Conservation (phyloP, 768 basidiomycete genomes). For the Hygrocybe punicea region DNA sequence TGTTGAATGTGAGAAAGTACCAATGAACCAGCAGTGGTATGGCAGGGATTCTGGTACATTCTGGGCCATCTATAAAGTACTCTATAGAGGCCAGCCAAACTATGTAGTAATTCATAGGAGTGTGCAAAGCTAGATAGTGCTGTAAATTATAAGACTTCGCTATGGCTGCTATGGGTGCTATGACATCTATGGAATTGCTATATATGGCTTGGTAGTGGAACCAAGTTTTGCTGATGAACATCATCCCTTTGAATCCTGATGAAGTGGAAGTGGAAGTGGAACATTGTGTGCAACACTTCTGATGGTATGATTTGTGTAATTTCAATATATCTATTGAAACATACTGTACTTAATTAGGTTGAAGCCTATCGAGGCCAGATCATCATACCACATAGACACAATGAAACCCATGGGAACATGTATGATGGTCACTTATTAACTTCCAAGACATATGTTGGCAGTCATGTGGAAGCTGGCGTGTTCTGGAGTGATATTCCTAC, state of each 20-base stretch:
- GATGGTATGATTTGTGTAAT: constrained; percentile 58
- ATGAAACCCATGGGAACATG: constrained; percentile 87
- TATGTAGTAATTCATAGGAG: too few relatives aligned
- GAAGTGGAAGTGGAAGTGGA: constrained; percentile 95
- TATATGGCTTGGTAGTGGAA: too few relatives aligned
- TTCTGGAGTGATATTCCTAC: constrained; percentile 94
- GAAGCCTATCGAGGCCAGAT: constrained; percentile 90
- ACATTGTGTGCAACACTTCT: constrained; percentile 96
- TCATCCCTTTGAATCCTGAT: constrained; percentile 94
- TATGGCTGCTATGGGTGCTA: too few relatives aligned
- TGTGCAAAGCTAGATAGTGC: too few relatives aligned
- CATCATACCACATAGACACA: constrained; percentile 97
- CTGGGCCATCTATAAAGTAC: too few relatives aligned
- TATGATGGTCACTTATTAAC: constrained; percentile 95
- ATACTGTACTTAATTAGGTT: constrained; percentile 56
- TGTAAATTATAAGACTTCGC: too few relatives aligned
- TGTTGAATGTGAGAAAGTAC: too few relatives aligned
- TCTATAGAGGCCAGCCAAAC: too few relatives aligned
- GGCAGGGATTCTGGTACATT: too few relatives aligned
- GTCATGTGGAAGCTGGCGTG: constrained; percentile 98
- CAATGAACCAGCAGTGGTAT: too few relatives aligned
- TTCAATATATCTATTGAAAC: neutral
- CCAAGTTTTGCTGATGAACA: too few relatives aligned
- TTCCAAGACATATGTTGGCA: constrained; percentile 97
- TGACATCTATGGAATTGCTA: too few relatives aligned